Conservation (phyloP, 306 rosid genomes). For the Calophaca sinica region DNA sequence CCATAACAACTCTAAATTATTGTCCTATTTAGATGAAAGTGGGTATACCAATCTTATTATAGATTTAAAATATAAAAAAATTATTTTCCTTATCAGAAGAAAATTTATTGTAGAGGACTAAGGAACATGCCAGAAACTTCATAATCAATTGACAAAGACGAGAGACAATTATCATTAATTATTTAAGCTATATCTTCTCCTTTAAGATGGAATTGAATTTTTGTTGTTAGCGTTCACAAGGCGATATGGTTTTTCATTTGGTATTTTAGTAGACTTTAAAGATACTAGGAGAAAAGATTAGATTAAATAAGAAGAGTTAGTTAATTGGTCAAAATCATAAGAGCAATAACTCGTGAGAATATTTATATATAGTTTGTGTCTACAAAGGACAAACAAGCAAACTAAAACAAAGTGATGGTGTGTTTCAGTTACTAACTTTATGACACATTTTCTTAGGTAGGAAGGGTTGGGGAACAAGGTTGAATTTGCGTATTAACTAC, state of each 20-base stretch:
- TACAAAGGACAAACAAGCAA: constrained; percentile 1
- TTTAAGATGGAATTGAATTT: neutral
- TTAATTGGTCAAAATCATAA: constrained; percentile 38
- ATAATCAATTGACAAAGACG: constrained; percentile 8
- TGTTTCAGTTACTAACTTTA: constrained; percentile 16
- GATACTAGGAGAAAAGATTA: neutral
- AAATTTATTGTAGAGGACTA: neutral
- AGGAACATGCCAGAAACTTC: constrained; percentile 34
- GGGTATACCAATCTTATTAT: constrained; percentile 47
- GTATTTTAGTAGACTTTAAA: neutral
- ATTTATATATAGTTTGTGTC: constrained; percentile 11
- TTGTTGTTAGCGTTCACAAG: neutral
- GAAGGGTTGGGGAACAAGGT: constrained; percentile 40
- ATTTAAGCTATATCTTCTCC: neutral
- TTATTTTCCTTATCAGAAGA: neutral
- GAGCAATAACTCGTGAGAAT: constrained; percentile 10
- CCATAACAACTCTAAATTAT: constrained; percentile 43
- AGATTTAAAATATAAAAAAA: neutral
- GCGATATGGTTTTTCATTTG: neutral
- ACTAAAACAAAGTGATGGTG: constrained; percentile 13
- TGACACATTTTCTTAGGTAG: constrained; percentile 34
- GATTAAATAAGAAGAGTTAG: constrained; percentile 1
- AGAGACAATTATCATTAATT: constrained; percentile 14
- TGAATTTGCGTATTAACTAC: constrained; percentile 38
- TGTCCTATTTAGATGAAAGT: constrained; percentile 43